phyloP scores from a whole-genome alignment of 1,284 basidiomycete species.

The Agaricales sp. region DNA sequence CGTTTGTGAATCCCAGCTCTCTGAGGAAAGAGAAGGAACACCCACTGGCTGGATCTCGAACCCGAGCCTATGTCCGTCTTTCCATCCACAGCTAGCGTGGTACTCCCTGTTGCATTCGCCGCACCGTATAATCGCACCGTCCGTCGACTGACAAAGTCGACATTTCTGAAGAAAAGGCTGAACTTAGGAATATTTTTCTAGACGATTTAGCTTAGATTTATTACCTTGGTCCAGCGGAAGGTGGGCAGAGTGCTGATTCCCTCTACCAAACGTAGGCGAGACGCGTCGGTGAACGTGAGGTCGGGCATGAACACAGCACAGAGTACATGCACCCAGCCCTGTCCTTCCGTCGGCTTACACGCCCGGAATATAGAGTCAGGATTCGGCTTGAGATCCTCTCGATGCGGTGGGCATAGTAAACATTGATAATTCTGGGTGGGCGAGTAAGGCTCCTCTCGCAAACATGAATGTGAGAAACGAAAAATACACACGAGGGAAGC shows the following conservation, averaged over 20 bases:
- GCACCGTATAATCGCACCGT: constrained; percentile 81
- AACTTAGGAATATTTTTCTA: constrained; percentile 5
- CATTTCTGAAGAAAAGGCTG: constrained; percentile 34
- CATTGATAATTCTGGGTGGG: constrained; percentile 67
- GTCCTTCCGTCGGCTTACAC: constrained; percentile 89
- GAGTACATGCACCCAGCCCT: constrained; percentile 86
- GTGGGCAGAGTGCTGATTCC: constrained; percentile 71
- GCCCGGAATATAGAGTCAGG: constrained; percentile 69
- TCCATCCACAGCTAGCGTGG: constrained; percentile 89
- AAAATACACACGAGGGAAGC: constrained; percentile 68
- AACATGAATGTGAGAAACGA: no score
- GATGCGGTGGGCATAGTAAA: constrained; percentile 58
- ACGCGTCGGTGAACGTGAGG: constrained; percentile 67
- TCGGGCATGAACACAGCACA: constrained; percentile 88
- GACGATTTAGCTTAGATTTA: constrained; percentile 15
- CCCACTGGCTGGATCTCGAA: constrained; percentile 83
- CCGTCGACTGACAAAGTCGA: constrained; percentile 50
- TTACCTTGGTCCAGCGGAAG: constrained; percentile 54
- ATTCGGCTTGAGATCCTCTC: constrained; percentile 30
- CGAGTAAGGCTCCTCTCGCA: no score
- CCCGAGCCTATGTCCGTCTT: constrained; percentile 71
- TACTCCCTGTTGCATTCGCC: constrained; percentile 72
- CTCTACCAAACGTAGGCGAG: constrained; percentile 69
- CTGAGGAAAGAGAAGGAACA: constrained; percentile 9
- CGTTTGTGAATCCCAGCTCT: constrained; percentile 6